These are phyloP conservation scores for Lepiota venenata DNA, from an alignment of 768 basidiomycete genomes.

Conservation along the genomic window DNA sequence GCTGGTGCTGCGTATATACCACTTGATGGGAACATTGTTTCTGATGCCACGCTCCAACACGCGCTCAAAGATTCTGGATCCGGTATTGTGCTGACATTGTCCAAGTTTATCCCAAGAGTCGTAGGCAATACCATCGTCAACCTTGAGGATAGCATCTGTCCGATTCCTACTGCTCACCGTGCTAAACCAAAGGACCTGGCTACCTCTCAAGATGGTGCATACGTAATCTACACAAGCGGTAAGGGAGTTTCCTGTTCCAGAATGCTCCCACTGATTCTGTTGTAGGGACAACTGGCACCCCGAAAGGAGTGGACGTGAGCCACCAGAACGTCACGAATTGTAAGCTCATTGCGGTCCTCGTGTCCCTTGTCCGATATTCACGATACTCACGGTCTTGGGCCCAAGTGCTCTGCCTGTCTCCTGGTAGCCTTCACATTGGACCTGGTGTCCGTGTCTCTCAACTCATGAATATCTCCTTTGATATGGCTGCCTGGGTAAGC, in stretches of 20 bases:
- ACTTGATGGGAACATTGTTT: slow-evolving; percentile 53
- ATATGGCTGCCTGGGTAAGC: slow-evolving; percentile 61
- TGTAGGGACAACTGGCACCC: slow-evolving; percentile 51
- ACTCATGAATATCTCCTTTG: slow-evolving; percentile 61
- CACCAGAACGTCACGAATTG: slow-evolving; percentile 59
- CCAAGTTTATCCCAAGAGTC: slow-evolving; percentile 39
- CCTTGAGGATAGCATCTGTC: slow-evolving; percentile 30
- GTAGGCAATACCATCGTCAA: slow-evolving; percentile 24
- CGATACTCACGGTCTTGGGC: slow-evolving; percentile 32
- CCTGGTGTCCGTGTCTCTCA: slow-evolving; percentile 56
- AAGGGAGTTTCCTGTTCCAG: slow-evolving; percentile 17
- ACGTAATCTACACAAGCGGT: slow-evolving; percentile 65
- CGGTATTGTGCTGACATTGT: slow-evolving; percentile 37
- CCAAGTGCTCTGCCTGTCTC: slow-evolving; percentile 36
- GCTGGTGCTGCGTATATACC: slow-evolving; percentile 59
- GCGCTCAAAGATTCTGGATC: slow-evolving; percentile 46
- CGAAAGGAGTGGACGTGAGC: slow-evolving; percentile 59
- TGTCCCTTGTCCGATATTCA: slow-evolving; percentile 7
- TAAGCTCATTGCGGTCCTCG: slow-evolving; percentile 22
- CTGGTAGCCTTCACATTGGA: slow-evolving; percentile 58
- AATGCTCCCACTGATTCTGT: slow-evolving; percentile 2
- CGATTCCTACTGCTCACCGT: slow-evolving; percentile 22
- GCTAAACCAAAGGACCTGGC: slow-evolving; percentile 35
- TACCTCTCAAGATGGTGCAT: slow-evolving; percentile 40
- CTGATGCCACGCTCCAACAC: slow-evolving; percentile 49